These are phyloP conservation scores for Spencermartinsiella ligniputridi DNA, from an alignment of 1,139 yeast genomes.

Conservation along the genomic window DNA sequence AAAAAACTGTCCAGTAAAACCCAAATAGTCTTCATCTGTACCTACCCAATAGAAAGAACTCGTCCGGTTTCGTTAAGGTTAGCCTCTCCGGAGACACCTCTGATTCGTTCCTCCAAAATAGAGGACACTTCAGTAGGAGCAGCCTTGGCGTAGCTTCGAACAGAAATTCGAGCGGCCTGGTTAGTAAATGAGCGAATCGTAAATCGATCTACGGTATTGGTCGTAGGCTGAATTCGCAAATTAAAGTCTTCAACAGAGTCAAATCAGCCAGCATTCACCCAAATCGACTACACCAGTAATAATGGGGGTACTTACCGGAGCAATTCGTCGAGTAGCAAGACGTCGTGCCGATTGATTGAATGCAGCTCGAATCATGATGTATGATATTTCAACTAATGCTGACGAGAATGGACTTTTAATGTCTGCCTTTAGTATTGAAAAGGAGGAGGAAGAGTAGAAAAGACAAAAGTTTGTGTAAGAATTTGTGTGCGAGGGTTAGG, in stretches of 20 bases:
- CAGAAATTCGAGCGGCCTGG: conserved; percentile 22
- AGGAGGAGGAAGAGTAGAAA: conserved; percentile 9
- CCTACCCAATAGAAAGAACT: conserved; percentile 94
- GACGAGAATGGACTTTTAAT: neutral
- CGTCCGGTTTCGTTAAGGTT: conserved; percentile 99
- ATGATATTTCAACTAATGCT: conserved; percentile 1
- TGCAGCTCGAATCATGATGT: conserved; percentile 39
- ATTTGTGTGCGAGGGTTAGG: neutral
- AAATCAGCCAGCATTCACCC: too few species aligned
- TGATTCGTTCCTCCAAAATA: conserved; percentile 97
- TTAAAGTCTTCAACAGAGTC: too few species aligned
- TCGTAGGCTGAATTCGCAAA: too few species aligned
- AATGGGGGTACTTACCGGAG: conserved; percentile 28
- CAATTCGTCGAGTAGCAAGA: conserved; percentile 34
- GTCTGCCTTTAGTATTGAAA: conserved; percentile 10
- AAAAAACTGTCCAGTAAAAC: neutral
- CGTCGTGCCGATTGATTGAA: conserved; percentile 39
- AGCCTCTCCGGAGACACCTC: conserved; percentile 98
- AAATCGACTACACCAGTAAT: too few species aligned
- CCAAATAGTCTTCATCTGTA: conserved; percentile 19
- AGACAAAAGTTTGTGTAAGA: conserved; percentile 6
- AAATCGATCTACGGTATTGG: too few species aligned
- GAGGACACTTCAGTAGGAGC: conserved; percentile 99
- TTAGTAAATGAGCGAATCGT: neutral
- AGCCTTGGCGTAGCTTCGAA: conserved; percentile 88